Base-by-base conservation (phyloP, 805 yeast species). In the Candida sphagnicola region DNA sequence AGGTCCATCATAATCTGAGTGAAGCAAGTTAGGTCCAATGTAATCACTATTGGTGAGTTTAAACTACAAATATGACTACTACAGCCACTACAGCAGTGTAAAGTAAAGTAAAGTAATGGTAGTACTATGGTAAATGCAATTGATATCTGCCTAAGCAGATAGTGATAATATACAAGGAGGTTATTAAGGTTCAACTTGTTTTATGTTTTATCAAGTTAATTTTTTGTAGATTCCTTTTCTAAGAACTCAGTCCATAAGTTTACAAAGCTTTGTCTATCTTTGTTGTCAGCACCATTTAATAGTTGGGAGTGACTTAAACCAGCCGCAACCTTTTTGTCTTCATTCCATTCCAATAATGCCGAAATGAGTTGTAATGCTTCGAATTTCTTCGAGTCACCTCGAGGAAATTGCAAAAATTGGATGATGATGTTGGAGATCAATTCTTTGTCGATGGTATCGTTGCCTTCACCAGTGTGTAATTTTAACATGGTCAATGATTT, bases 331-430 rank as follows among this genome's bases (percentile, higher is more conserved):
- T 75, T 80, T 56, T 85, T 80, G 31, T 75, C 80, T 35, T 87
- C 93, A 59, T 85, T 91, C 99, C 99, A 93, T 42, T 77, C 83
- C 42, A 93, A 68, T 48, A 83, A 81, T 43, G 86, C 85, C 8
- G 95, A 76, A 30, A 93, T 83, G 43, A 93, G 73, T 55, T 79
- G 85, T 35, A 93, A 70, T 3, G 93, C 95, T 69, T 93, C 98
- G 56, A 85, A 93, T 61, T 93, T 89, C 62, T 90, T 91, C 6
- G 95, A 76, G 57, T 93, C 99, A 1, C 93, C 96, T 44, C 99
- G 71, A 4, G 96, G 96, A 21, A 91, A 69, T 24, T 83, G 82
- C 13, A 93, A 74, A 61, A 90, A 93, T 39, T 93, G 86, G 13
- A 93, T 74, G 36, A 93, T 66, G 44, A 93, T 70, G 57, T 93